These are phyloP conservation scores for Fusarium keratoplasticum DNA, from an alignment of 2,329 filamentous ascomycete genomes.

Conservation along the genomic window DNA sequence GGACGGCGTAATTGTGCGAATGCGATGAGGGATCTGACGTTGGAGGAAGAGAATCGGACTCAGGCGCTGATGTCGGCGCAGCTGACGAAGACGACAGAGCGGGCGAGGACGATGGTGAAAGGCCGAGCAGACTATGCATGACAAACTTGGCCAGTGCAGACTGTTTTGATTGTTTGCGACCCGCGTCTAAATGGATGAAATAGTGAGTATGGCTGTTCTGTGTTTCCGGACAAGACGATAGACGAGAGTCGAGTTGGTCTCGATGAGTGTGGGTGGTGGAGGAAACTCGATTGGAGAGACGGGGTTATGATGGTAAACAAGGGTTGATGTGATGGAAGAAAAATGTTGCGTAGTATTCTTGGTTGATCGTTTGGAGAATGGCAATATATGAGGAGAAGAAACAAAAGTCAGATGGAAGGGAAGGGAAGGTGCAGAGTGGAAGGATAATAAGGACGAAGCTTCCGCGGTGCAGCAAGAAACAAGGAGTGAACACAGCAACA, in stretches of 20 bases:
- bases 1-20: constrained; percentile 47
- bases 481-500: constrained; percentile 24
- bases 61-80: constrained; percentile 43
- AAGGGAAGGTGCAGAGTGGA: constrained; percentile 25
- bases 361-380: constrained; percentile 28
- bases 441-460: constrained; percentile 31
- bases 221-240: constrained; percentile 14
- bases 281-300: neutral
- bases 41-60: constrained; percentile 28
- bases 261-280: neutral
- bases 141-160: constrained; percentile 58
- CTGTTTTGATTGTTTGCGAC: constrained; percentile 54
- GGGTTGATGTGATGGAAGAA: constrained; percentile 7
- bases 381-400: constrained; percentile 21
- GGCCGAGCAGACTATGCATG: constrained; percentile 57
- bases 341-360: constrained; percentile 14
- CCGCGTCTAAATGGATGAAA: constrained; percentile 42
- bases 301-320: constrained; percentile 10
- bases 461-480: constrained; percentile 21
- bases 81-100: constrained; percentile 43
- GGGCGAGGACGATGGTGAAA: constrained; percentile 44
- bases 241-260: constrained; percentile 17
- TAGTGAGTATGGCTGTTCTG: constrained; percentile 15
- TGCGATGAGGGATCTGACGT: constrained; percentile 46
- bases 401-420: neutral